Base-by-base conservation (phyloP, 108 stramenopile genomes). In the Stephanodiscus triporus region DNA sequence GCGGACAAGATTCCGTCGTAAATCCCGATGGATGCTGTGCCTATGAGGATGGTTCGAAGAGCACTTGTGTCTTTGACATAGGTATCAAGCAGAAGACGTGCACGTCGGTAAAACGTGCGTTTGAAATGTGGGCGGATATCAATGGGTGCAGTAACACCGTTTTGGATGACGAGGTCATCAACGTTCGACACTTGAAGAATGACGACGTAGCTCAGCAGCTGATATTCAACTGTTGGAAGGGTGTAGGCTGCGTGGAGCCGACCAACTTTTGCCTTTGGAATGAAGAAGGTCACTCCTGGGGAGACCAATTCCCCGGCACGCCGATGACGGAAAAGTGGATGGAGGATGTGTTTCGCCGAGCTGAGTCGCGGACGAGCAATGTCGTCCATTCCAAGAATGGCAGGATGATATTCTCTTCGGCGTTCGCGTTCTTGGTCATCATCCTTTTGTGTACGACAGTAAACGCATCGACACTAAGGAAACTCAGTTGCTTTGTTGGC, bases 261-360 rank as follows among this genome's bases (percentile, higher is more conserved):
- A 79, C 78, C 13, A 64, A 63, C 42, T 79, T 72, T 34, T 79
- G 78, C 51, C 50, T 72, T 17, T 79, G 78, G 78, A 72, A 42
- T 11, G 54, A 79, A 22, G 78, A 79, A 55, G 78, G 78, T 9
- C 78, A 79, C 42, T 32, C 34, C 29, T 79, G 78, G 78, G 78
- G 78, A 27, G 17, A 22, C 14, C 17, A 48, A 11, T 79, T 79
- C 67, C 70, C 71, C 0, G 78, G 78, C 8, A 45, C 62, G 2
- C 58, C 22, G 9, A 50, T 79, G 65, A 70, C 70, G 14, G 49
- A 32, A 30, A 9, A 27, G 42, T 79, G 78, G 78, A 79, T 79
- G 78, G 48, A 67, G 34, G 53, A 26, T 26, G 26, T 54, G 11
- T 54, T 54, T 13, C 53, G 11, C 26, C 53, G 53, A 11, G 53